Evolutionary conservation across 2,329 filamentous ascomycete species (phyloP), one percentile per base, ranked within the genome.

Genomic region (Reticulascus tulasneorum): DNA sequence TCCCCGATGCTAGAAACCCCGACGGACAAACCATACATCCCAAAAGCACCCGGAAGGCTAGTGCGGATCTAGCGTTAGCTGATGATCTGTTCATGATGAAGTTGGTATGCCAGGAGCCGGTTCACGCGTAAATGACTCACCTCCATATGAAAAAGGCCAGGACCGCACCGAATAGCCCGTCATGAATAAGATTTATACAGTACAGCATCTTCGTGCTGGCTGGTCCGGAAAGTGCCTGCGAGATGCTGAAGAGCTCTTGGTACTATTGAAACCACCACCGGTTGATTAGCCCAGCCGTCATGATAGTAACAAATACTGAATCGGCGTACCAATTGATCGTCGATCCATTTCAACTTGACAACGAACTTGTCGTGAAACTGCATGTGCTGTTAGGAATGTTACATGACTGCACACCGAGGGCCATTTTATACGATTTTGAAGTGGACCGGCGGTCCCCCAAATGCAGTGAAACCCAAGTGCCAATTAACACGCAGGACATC

Each of bases 181-280:
- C 69, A 45, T 75, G 75, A n/a, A 82, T 68, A 13, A 79, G 54
- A 29, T 75, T 73, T 24, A 85, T 73, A 42, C 71, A 79, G 45
- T 81, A 84, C 0, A 75, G 48, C 72, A 84, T 80, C 52, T 85
- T 84, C 4, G 80, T 84, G 42, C 73, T 79, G 1, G 51, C 79
- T 0, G 80, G 81, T 0, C 80, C 80, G 0, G 75, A 75, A 9
- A 84, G 64, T 3, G 75, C 75, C 55, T 84, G 80, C 35, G 70
- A 77, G 32, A 85, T 58, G 16, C 73, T 77, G 55, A 85, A 84
- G 7, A 84, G 66, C 48, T 84, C 80, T 56, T 82, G 76, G 54
- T 79, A 84, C 74, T 83, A 76, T n/a, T n/a, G n/a, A n/a, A n/a
- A n/a, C n/a, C n/a, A n/a, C n/a, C 27, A 32, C 15, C 29, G 24